phyloP scores from a whole-genome alignment of 371 early-diverging fungal genomes.

The Mortierella sp. region DNA sequence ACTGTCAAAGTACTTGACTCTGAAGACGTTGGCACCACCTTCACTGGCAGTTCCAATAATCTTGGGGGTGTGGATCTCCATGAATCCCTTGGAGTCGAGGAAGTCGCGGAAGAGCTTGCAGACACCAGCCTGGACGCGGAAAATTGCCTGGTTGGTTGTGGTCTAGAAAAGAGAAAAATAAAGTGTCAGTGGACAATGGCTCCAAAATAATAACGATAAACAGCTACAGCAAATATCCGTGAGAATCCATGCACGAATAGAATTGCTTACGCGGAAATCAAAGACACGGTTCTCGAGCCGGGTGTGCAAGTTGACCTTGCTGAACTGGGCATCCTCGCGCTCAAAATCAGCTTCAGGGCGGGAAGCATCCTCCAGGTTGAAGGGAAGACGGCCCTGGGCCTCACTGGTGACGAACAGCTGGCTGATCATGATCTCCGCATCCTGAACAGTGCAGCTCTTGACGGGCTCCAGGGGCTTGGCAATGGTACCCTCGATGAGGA shows the following conservation, averaged over 20 bases:
- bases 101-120: conserved; percentile 96
- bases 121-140: conserved; percentile 97
- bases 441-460: conserved; percentile 92
- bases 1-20: conserved; percentile 97
- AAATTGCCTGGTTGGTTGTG: conserved; percentile 97
- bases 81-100: conserved; percentile 86
- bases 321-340: conserved; percentile 74
- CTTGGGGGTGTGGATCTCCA: conserved; percentile 99
- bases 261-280: conserved; percentile 86
- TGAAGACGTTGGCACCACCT: conserved; percentile 99
- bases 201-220: not conserved
- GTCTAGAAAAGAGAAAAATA: conserved; percentile 66
- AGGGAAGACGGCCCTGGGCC: conserved; percentile 90
- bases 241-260: not conserved
- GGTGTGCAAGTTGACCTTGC: conserved; percentile 92
- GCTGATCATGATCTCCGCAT: conserved; percentile 88
- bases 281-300: conserved; percentile 97
- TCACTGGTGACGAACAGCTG: conserved; percentile 83
- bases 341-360: conserved; percentile 89
- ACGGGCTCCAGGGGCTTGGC: conserved; percentile 86
- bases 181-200: not conserved
- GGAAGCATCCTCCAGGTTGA: conserved; percentile 96
- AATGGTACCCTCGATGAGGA: conserved; percentile 86
- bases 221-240: conserved; percentile 8
- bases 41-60: conserved; percentile 97